Conservation (phyloP, 345 rosid genomes). For the Arabidopsis thaliana region TAIR10.1 NC_003076.8:14093501-14094000, state of each 20-base stretch:
- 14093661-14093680: constrained; percentile 19
- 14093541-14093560: constrained; percentile 15
- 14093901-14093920: not conserved
- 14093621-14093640: not conserved
- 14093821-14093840: not conserved
- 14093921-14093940: not conserved
- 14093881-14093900: not conserved
- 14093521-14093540: constrained; percentile 6
- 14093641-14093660: not conserved
- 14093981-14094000: constrained; percentile 21
- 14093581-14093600: too few species aligned
- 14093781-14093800: not conserved
- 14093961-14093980: not conserved
- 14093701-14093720: not conserved
- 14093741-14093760: constrained; percentile 23
- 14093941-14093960: constrained; percentile 4
- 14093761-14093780: constrained; percentile 5
- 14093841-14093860: constrained; percentile 22
- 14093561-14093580: not conserved
- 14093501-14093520: not conserved
- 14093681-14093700: constrained; percentile 3
- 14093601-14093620: not conserved
- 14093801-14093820: not conserved
- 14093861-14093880: not conserved
- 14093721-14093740: not conserved